phyloP scores from a whole-genome alignment of 371 early-diverging fungal species.

The Mortierella sp. region DNA sequence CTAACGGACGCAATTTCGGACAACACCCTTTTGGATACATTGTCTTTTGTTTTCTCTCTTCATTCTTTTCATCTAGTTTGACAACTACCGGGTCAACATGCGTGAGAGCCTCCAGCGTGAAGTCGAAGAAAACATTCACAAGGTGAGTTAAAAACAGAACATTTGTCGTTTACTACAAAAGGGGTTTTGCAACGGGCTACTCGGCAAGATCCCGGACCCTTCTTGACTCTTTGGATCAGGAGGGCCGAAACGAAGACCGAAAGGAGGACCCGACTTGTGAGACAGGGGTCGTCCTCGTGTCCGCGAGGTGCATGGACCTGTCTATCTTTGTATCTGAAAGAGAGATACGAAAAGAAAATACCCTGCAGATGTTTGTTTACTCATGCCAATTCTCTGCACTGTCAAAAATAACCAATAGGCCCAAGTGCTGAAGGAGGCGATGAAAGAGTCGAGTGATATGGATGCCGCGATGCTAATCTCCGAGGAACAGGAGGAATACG shows the following conservation, averaged over 20 bases:
- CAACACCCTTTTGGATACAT: background rate
- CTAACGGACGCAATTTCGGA: slow-evolving; percentile 5
- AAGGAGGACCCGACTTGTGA: background rate
- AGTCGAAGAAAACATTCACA: slow-evolving; percentile 56
- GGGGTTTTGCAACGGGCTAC: too few species aligned
- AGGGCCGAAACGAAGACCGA: background rate
- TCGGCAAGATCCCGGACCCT: background rate
- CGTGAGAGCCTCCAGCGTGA: slow-evolving; percentile 56
- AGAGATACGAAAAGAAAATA: background rate
- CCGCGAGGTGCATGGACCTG: background rate
- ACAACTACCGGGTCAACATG: slow-evolving; percentile 55
- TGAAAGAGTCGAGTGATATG: slow-evolving; percentile 56
- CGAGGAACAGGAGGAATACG: slow-evolving; percentile 41
- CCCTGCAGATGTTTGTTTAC: background rate
- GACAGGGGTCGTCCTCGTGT: background rate
- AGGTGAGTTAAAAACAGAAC: slow-evolving; percentile 27
- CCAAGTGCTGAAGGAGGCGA: slow-evolving; percentile 53
- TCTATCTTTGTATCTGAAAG: background rate
- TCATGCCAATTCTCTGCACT: background rate
- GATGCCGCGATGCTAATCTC: slow-evolving; percentile 47
- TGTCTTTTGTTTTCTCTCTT: background rate
- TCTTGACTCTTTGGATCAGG: background rate
- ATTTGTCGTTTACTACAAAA: background rate
- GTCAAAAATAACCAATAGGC: slow-evolving; percentile 23
- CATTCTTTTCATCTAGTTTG: slow-evolving; percentile 28